Conservation (phyloP, 345 rosid genomes). For the Populus deltoides region DNA sequence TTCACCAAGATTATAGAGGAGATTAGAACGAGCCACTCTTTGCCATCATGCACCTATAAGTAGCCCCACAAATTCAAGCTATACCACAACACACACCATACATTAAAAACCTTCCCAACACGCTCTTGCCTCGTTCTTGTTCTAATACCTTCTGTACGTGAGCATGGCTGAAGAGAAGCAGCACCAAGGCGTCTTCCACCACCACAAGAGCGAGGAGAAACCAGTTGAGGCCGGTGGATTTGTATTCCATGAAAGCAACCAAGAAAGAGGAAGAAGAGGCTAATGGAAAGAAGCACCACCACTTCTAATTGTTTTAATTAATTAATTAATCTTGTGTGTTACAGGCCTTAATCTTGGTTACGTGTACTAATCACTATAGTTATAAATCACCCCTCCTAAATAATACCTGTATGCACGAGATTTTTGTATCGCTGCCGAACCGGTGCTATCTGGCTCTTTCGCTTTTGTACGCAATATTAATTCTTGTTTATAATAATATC, state of each 20-base stretch:
- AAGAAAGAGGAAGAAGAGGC: slow-evolving; percentile 39
- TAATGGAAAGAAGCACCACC: slow-evolving; percentile 54
- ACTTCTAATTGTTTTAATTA: slow-evolving; percentile 20
- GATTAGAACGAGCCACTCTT: neutral
- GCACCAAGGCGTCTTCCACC: slow-evolving; percentile 20
- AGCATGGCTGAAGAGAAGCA: slow-evolving; percentile 46
- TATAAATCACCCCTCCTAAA: too few species aligned
- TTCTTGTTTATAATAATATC: too few species aligned
- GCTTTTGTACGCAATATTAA: too few species aligned
- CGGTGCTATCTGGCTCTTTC: too few species aligned
- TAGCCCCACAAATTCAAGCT: neutral
- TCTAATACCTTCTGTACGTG: neutral
- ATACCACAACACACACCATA: neutral
- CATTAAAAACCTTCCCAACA: too few species aligned
- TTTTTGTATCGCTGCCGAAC: too few species aligned
- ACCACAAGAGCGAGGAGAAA: slow-evolving; percentile 2
- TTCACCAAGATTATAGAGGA: too few species aligned
- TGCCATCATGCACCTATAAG: slow-evolving; percentile 2
- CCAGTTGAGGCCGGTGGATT: slow-evolving; percentile 26
- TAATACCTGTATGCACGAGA: too few species aligned
- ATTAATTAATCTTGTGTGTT: neutral
- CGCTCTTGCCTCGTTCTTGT: neutral
- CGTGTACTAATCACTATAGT: too few species aligned
- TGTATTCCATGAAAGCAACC: slow-evolving; percentile 54
- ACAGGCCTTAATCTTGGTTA: neutral